Evolutionary conservation across 176 grass and related monocot genomes (phyloP).

Genomic region (Puya raimondii): DNA sequence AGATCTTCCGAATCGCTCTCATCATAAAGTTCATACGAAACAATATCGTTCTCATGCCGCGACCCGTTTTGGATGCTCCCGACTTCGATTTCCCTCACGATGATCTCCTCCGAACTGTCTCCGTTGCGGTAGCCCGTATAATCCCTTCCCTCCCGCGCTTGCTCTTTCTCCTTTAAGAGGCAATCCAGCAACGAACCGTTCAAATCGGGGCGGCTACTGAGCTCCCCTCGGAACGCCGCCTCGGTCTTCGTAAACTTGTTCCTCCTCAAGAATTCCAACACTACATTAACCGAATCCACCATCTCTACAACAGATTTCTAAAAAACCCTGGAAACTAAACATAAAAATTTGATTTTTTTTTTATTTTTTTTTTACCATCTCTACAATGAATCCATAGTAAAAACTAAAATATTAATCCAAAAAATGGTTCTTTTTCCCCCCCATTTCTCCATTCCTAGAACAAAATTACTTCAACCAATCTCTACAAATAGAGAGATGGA

Average conservation of each 20-base stretch:
- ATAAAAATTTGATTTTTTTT: too few species aligned
- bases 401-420: too few species aligned
- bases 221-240: slow-evolving; percentile 16
- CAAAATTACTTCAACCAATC: too few species aligned
- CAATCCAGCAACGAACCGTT: slow-evolving; percentile 6
- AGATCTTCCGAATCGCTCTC: slow-evolving; percentile 39
- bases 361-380: too few species aligned
- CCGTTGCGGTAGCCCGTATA: slow-evolving; percentile 2
- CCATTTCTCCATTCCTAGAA: too few species aligned
- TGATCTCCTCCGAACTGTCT: slow-evolving; percentile 74
- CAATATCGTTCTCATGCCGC: slow-evolving; percentile 32
- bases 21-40: slow-evolving; percentile 25
- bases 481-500: too few species aligned
- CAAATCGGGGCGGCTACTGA: slow-evolving; percentile 12
- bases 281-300: slow-evolving; percentile 26
- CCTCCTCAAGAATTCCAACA: slow-evolving; percentile 19
- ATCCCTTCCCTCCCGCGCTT: background rate
- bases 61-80: slow-evolving; percentile 34
- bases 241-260: slow-evolving; percentile 15
- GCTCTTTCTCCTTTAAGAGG: background rate
- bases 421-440: too few species aligned
- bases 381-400: too few species aligned
- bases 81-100: slow-evolving; percentile 88
- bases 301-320: background rate
- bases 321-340: too few species aligned